Evolutionary conservation across 352 stramenopile species (phyloP).

Genomic region (Phytophthora sansomeana): DNA sequence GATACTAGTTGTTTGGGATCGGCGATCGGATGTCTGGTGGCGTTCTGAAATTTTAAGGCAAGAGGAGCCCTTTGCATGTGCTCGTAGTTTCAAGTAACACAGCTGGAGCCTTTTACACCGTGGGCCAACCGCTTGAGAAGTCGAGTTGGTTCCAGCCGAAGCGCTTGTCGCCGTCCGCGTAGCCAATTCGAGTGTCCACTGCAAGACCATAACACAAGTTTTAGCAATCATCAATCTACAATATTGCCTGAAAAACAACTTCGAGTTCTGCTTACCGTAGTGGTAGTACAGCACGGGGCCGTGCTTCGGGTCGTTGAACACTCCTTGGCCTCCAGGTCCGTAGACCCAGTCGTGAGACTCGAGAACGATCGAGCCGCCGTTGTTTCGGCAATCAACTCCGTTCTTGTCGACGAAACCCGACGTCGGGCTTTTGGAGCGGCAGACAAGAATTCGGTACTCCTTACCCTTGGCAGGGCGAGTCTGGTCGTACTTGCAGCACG

Average conservation of each 20-base stretch:
- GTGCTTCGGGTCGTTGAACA: slow-evolving; percentile 53
- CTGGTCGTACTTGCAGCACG: slow-evolving; percentile 46
- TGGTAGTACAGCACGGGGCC: slow-evolving; percentile 63
- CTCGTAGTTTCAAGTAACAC: too few relatives aligned
- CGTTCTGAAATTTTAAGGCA: too few relatives aligned
- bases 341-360: slow-evolving; percentile 55
- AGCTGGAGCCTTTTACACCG: too few relatives aligned
- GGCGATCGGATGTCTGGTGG: neutral
- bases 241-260: neutral
- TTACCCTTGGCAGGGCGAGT: slow-evolving; percentile 45
- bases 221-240: neutral
- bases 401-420: slow-evolving; percentile 50
- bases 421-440: slow-evolving; percentile 45
- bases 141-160: slow-evolving; percentile 65
- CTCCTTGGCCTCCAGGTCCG: slow-evolving; percentile 53
- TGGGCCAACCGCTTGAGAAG: slow-evolving; percentile 58
- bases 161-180: slow-evolving; percentile 54
- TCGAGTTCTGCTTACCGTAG: slow-evolving; percentile 44
- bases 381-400: slow-evolving; percentile 42
- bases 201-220: neutral
- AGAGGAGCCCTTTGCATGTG: too few relatives aligned
- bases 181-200: slow-evolving; percentile 59
- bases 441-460: slow-evolving; percentile 58
- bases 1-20: slow-evolving; percentile 12
- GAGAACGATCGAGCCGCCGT: slow-evolving; percentile 55